Evolutionary conservation across 495 filamentous ascomycete species (phyloP), one percentile per base, ranked within the genome.

Genomic region (Cercophora samala): DNA sequence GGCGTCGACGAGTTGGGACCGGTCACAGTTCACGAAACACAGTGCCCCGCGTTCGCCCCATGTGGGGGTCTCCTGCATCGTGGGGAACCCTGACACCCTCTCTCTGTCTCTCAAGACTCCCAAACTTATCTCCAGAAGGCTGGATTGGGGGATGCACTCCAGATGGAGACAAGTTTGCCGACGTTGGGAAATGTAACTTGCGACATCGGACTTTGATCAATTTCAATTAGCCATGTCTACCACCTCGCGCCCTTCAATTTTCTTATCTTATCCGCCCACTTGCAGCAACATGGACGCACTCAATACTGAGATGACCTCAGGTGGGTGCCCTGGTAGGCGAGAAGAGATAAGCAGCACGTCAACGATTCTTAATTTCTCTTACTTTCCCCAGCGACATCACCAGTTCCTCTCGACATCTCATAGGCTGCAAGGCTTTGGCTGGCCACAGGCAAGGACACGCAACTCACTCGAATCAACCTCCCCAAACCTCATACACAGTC

Each of bases 71-170:
- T 23, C 18, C n/a, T 56, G n/a, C 19, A 19, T 21, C n/a, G 53
- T 56, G 53, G 53, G 53, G 53, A 56, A 56, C 53, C 53, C 21
- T 56, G 53, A 46, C 37, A 29, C 26, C 26, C 26, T 29, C 26
- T 8, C 26, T 5, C 26, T 29, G 13, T 17, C 37, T 46, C n/a
- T n/a, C n/a, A n/a, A n/a, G n/a, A 46, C 37, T 17, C 15, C 29
- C 37, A 46, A 29, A 29, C 26, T 29, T 46, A 46, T 46, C 37
- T 46, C 37, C 37, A 46, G 11, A 11, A 46, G 15, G 37, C 37
- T 46, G 37, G 37, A 46, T 46, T 46, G 13, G 11, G 37, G 11
- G 37, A 13, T 46, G 11, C 37, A 46, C 2, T 17, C 37, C 37
- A 11, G 15, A 46, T 18, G 37, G 15, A 46, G 37, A 46, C 37